Conservation (phyloP, 202 grass and related monocot species). For the Zoysia matrella region DNA sequence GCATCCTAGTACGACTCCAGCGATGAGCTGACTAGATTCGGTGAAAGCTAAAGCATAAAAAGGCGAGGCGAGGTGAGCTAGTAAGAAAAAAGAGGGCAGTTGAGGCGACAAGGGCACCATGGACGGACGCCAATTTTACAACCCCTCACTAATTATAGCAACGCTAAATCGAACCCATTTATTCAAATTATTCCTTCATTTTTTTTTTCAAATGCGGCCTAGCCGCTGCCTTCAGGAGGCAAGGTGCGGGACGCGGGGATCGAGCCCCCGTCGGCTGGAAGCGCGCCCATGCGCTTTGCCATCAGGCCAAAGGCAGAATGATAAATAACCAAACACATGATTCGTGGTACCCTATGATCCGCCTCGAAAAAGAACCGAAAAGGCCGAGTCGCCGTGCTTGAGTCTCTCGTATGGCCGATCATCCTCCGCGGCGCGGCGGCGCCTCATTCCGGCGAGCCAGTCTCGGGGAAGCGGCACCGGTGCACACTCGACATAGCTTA, state of each 20-base stretch:
- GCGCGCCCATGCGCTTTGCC: too few relatives aligned
- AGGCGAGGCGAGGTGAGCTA: neutral
- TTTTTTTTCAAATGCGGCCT: neutral
- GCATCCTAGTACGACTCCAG: neutral
- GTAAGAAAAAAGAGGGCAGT: neutral
- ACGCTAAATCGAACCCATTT: neutral
- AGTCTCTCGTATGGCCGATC: neutral
- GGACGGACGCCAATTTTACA: neutral
- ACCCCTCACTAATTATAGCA: neutral
- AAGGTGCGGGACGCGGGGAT: too few relatives aligned
- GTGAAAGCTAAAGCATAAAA: slow-evolving; percentile 26
- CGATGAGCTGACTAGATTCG: slow-evolving; percentile 16
- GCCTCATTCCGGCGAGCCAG: neutral
- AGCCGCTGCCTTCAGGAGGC: too few relatives aligned
- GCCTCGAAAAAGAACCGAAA: neutral
- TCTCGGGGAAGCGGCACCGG: neutral
- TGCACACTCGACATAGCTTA: neutral
- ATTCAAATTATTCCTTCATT: neutral
- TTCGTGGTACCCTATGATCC: neutral
- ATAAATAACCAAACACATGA: neutral
- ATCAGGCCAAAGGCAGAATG: neutral
- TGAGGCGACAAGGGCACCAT: slow-evolving; percentile 7
- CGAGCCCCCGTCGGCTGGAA: too few relatives aligned
- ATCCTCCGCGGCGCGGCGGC: neutral
- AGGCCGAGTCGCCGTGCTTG: neutral